phyloP scores from a whole-genome alignment of 148 eudicot genomes.

The Arbutus unedo region DNA sequence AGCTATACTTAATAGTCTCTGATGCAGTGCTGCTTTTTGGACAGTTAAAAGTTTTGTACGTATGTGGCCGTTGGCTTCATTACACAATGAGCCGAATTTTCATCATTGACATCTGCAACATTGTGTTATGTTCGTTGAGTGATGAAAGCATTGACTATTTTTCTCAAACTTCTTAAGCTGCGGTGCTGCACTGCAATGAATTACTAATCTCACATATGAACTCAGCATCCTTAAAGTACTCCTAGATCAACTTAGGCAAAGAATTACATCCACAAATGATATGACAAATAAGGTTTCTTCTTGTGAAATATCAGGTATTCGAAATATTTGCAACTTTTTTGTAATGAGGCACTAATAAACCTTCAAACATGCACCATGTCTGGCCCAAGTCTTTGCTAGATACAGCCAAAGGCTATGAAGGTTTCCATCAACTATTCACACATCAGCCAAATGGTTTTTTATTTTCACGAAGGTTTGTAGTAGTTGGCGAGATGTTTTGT shows the following conservation, averaged over 20 bases:
- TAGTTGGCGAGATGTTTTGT: not conserved
- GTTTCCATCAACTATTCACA: conserved; percentile 2
- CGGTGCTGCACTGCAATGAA: not conserved
- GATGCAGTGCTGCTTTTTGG: not conserved
- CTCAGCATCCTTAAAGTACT: not conserved
- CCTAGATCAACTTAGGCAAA: not conserved
- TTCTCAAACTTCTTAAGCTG: not conserved
- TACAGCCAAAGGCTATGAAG: not conserved
- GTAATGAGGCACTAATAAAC: not conserved
- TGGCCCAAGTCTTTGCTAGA: not conserved
- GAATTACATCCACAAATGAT: not conserved
- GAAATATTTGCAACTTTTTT: not conserved
- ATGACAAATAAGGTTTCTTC: not conserved
- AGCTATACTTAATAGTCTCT: not conserved
- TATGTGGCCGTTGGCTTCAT: not conserved
- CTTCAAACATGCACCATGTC: not conserved
- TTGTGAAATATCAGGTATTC: not conserved
- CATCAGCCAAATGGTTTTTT: conserved; percentile 2
- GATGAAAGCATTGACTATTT: not conserved
- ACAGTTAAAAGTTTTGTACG: not conserved
- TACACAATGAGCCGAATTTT: not conserved
- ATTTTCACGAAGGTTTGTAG: not conserved
- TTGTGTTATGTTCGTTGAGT: not conserved
- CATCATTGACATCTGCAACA: not conserved
- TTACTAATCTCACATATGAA: not conserved